Percentiles rank a stretch among this genome's conserved stretches.
These are phyloP conservation scores for Psilocybe tampanensis DNA, from an alignment of 768 basidiomycete genomes.

Conservation along the genomic window DNA sequence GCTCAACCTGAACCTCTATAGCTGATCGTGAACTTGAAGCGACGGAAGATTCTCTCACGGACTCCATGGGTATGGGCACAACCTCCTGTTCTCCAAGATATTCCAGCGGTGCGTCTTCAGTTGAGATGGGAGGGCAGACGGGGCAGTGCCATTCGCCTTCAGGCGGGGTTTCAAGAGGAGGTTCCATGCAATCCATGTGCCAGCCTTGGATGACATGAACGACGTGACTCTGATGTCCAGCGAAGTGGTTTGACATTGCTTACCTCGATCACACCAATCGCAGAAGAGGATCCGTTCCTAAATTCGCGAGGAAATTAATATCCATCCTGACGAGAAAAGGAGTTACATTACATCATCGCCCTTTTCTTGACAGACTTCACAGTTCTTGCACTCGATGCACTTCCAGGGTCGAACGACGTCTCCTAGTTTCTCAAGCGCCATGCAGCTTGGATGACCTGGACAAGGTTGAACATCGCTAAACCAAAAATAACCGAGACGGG, in stretches of 20 bases:
- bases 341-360: constrained; percentile 79
- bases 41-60: constrained; percentile 26
- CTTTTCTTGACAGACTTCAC: constrained; percentile 83
- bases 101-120: constrained; percentile 13
- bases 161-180: constrained; percentile 71
- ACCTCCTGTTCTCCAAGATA: constrained; percentile 6
- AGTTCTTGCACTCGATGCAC: constrained; percentile 91
- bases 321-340: constrained; percentile 4
- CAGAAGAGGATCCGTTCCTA: constrained; percentile 87
- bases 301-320: constrained; percentile 13
- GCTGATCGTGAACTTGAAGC: constrained; percentile 35
- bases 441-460: constrained; percentile 85
- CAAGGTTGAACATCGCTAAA: constrained; percentile 12
- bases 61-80: constrained; percentile 11
- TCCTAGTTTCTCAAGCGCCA: constrained; percentile 61
- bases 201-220: constrained; percentile 52
- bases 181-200: constrained; percentile 81
- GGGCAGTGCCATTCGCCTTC: constrained; percentile 82
- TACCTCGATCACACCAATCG: constrained; percentile 92
- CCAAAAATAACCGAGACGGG: constrained; percentile 9
- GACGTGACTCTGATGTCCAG: neutral
- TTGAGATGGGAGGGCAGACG: constrained; percentile 45
- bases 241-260: constrained; percentile 5
- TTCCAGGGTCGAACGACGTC: constrained; percentile 76
- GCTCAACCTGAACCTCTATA: constrained; percentile 8